Percentiles rank a stretch among this genome's conserved stretches.
Conservation (phyloP, 1,284 basidiomycete species). For the Puccinia polysora region DNA sequence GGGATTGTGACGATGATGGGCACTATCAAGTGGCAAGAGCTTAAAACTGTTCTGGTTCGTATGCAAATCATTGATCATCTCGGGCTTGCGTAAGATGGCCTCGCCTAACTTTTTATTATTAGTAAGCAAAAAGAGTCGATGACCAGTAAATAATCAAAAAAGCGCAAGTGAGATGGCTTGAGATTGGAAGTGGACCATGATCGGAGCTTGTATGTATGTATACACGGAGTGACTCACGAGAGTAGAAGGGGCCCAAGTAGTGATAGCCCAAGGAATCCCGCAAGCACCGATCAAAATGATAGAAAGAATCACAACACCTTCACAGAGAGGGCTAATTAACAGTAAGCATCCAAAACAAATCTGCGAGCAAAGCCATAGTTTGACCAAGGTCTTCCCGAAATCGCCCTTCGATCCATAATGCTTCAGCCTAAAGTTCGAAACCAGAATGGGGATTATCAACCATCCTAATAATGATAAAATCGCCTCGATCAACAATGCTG, state of each 20-base stretch:
- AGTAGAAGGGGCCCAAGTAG: conserved; percentile 52
- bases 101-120: background rate
- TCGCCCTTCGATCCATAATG: background rate
- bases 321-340: conserved; percentile 10
- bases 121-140: background rate
- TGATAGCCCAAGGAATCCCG: conserved; percentile 52
- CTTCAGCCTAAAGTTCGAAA: background rate
- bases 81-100: conserved; percentile 5
- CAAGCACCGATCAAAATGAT: conserved; percentile 49
- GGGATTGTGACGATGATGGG: background rate
- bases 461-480: conserved; percentile 48
- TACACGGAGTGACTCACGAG: conserved; percentile 46
- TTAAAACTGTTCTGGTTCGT: background rate
- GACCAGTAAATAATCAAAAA: conserved; percentile 26
- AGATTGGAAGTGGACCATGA: background rate
- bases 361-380: conserved; percentile 6
- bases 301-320: background rate
- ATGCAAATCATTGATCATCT: background rate
- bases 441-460: conserved; percentile 46
- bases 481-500: conserved; percentile 51
- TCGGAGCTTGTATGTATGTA: background rate
- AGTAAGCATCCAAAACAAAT: background rate
- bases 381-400: background rate
- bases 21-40: background rate
- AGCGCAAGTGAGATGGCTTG: too few species aligned